A percentile compares a stretch with the other conserved stretches of the same genome.
Evolutionary conservation across 78 protist species (phyloP).

Genomic region (slime mould (Dictyostelium discoideum)): dicty_2.7 NC_007089.4:1413001-1413500

Average conservation of each 20-base stretch:
- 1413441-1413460: conserved; percentile 25
- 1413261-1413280: conserved; percentile 67
- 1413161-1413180: conserved; percentile 87
- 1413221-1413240: conserved; percentile 82
- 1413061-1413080: conserved; percentile 34
- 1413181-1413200: conserved; percentile 15
- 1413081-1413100: conserved; percentile 31
- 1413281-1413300: conserved; percentile 35
- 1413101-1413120: conserved; percentile 43
- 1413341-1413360: too few relatives aligned
- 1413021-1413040: too few relatives aligned
- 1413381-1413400: too few relatives aligned
- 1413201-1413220: conserved; percentile 51
- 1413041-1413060: too few relatives aligned
- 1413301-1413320: neutral
- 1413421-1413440: conserved; percentile 45
- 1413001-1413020: too few relatives aligned
- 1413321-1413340: neutral
- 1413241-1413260: conserved; percentile 76
- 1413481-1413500: conserved; percentile 39
- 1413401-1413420: neutral
- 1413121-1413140: conserved; percentile 70
- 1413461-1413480: neutral
- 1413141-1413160: conserved; percentile 73
- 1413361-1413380: neutral